These are phyloP conservation scores for Colletotrichum plurivorum DNA, from an alignment of 2,329 filamentous ascomycete species.

Conservation along the genomic window DNA sequence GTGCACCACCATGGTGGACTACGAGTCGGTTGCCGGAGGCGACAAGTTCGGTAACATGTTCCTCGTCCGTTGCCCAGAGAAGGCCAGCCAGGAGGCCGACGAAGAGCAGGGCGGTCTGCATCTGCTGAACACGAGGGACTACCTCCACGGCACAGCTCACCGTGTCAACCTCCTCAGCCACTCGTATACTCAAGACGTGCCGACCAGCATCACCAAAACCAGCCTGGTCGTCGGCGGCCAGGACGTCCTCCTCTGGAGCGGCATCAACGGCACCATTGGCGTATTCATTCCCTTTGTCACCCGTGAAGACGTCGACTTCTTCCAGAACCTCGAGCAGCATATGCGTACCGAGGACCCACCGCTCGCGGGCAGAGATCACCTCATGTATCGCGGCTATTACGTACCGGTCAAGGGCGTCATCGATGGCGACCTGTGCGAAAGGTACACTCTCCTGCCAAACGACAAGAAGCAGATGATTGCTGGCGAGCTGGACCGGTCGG, in stretches of 20 bases:
- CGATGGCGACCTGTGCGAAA: constrained; percentile 96
- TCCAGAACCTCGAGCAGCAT: constrained; percentile 92
- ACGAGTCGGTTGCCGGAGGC: constrained; percentile 93
- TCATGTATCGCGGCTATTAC: constrained; percentile 97
- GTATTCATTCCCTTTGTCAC: constrained; percentile 92
- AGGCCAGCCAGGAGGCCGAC: constrained; percentile 90
- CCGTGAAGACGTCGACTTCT: constrained; percentile 97
- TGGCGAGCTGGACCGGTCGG: constrained; percentile 89
- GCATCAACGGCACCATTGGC: constrained; percentile 93
- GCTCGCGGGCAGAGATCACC: constrained; percentile 90
- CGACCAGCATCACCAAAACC: constrained; percentile 90
- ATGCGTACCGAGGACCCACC: constrained; percentile 89
- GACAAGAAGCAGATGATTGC: constrained; percentile 98
- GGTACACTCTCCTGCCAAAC: constrained; percentile 84
- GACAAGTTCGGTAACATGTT: constrained; percentile 99
- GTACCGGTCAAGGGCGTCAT: constrained; percentile 96
- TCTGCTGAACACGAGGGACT: constrained; percentile 89
- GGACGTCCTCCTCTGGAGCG: constrained; percentile 93
- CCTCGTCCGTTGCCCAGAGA: constrained; percentile 88
- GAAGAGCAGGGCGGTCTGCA: constrained; percentile 93
- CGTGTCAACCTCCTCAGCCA: constrained; percentile 89
- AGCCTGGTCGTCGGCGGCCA: constrained; percentile 91
- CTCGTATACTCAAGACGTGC: constrained; percentile 92
- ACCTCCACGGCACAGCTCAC: constrained; percentile 90
- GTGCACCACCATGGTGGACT: constrained; percentile 94